Conservation (phyloP, 495 filamentous ascomycete genomes). For the Elaphomyces granulatus region DNA sequence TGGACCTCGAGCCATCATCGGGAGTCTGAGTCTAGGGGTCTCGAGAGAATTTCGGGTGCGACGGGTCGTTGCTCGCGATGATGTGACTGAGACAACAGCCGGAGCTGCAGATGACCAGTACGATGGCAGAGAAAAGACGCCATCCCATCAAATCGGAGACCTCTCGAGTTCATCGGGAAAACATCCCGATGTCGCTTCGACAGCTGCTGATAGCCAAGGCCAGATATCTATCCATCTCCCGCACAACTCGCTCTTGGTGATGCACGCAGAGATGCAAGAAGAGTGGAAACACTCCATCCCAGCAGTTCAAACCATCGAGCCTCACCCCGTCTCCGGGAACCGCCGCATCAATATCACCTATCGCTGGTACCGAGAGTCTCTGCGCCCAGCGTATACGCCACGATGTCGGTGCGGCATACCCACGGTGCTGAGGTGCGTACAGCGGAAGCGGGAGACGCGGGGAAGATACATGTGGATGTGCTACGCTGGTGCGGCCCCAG, state of each 20-base stretch:
- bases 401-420: slow-evolving; percentile 53
- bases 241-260: slow-evolving; percentile 83
- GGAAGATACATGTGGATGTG: slow-evolving; percentile 95
- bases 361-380: slow-evolving; percentile 60
- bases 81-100: too few relatives aligned
- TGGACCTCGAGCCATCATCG: slow-evolving; percentile 76
- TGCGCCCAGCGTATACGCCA: slow-evolving; percentile 52
- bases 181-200: too few relatives aligned
- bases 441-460: slow-evolving; percentile 54
- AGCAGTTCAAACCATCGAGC: slow-evolving; percentile 57
- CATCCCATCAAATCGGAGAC: slow-evolving; percentile 1
- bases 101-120: slow-evolving; percentile 11
- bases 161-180: slow-evolving; percentile 15
- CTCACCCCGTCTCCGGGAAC: slow-evolving; percentile 67
- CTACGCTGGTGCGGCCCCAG: slow-evolving; percentile 58
- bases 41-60: slow-evolving; percentile 82
- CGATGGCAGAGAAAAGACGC: slow-evolving; percentile 6
- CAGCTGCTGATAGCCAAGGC: slow-evolving; percentile 54
- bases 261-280: slow-evolving; percentile 74
- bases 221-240: slow-evolving; percentile 86
- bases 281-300: slow-evolving; percentile 51
- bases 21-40: slow-evolving; percentile 79
- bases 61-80: slow-evolving; percentile 47
- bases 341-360: slow-evolving; percentile 88
- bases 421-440: slow-evolving; percentile 62